Conservation (phyloP, 1,284 basidiomycete species). For the Fomitopsis schrenkii region DNA sequence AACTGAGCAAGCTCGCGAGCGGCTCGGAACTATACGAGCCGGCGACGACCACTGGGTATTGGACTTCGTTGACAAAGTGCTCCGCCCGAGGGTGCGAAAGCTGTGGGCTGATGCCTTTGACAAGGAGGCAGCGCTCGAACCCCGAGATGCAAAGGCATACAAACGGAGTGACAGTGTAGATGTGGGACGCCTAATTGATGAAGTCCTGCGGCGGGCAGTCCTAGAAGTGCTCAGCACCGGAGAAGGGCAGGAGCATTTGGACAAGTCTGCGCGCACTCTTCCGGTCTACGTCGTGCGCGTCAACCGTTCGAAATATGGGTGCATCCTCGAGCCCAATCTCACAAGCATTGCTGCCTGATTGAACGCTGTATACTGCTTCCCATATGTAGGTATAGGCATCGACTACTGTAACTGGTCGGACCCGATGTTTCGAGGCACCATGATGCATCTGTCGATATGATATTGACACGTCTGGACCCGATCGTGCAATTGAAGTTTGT, state of each 20-base stretch:
- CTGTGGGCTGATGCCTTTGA: not conserved
- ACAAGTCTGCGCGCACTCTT: too few relatives aligned
- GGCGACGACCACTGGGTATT: not conserved
- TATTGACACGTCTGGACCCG: too few relatives aligned
- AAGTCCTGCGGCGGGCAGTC: not conserved
- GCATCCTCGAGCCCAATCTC: not conserved
- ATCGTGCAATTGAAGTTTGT: too few relatives aligned
- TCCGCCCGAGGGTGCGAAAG: not conserved
- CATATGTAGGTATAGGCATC: too few relatives aligned
- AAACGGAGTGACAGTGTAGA: not conserved
- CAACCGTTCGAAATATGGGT: not conserved
- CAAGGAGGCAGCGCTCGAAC: not conserved
- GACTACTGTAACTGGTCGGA: too few relatives aligned
- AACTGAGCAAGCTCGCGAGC: not conserved
- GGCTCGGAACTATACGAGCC: not conserved
- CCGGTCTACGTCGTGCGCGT: not conserved
- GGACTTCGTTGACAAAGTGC: not conserved
- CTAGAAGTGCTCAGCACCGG: not conserved
- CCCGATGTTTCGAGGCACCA: too few relatives aligned
- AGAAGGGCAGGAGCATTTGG: not conserved
- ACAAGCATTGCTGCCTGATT: not conserved
- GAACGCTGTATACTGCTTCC: not conserved
- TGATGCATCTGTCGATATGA: too few relatives aligned
- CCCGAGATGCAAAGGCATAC: not conserved
- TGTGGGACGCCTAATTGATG: not conserved